Conservation (phyloP, 169 alveolate genomes). For the Eimeria necatrix region DNA sequence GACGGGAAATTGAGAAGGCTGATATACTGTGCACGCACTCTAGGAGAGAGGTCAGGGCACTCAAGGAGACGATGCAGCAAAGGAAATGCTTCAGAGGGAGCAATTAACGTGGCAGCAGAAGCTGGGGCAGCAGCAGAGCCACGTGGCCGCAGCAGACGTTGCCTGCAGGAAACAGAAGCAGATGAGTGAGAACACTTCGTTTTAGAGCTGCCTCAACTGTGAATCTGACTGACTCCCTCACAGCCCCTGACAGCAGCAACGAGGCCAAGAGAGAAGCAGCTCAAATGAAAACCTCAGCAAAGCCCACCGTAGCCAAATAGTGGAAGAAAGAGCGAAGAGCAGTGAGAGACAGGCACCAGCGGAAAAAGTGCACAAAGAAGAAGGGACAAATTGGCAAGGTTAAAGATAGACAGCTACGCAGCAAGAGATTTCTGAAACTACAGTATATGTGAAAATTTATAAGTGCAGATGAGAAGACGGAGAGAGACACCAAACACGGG, state of each 20-base stretch:
- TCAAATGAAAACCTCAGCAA: no score
- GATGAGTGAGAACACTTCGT: neutral
- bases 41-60: slow-evolving; percentile 4
- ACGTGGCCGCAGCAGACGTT: neutral
- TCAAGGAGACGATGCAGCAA: slow-evolving; percentile 16
- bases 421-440: no score
- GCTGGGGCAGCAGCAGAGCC: no score
- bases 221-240: no score
- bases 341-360: neutral
- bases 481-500: neutral
- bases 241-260: no score
- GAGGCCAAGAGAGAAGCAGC: no score
- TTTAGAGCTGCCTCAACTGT: neutral
- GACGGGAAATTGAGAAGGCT: neutral
- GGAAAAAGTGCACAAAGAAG: neutral
- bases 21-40: neutral
- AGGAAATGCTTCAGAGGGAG: neutral
- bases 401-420: no score
- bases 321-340: neutral
- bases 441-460: no score
- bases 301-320: neutral
- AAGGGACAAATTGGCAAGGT: neutral
- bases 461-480: neutral
- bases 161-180: neutral
- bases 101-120: neutral